phyloP scores from a whole-genome alignment of 352 stramenopile species.

The Poterioochromonas sp. region DNA sequence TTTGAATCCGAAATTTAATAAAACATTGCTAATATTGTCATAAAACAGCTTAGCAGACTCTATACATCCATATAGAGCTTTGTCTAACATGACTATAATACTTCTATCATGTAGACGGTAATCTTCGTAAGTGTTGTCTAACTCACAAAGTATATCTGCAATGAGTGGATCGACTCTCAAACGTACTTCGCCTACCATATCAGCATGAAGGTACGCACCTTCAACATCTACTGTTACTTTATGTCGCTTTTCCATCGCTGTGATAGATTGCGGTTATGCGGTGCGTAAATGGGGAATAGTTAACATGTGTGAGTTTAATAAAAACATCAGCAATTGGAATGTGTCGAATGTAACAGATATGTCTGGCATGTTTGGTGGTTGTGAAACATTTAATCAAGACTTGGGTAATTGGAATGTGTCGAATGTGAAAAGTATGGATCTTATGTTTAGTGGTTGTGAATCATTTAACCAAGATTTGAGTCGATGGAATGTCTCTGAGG shows the following conservation, averaged over 20 bases:
- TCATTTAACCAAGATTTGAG: no score
- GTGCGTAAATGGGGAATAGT: no score
- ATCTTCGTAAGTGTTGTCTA: not conserved
- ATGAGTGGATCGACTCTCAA: not conserved
- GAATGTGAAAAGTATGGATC: no score
- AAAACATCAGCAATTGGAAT: no score
- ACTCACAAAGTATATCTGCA: constrained; percentile 10
- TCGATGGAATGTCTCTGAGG: no score
- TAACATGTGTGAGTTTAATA: no score
- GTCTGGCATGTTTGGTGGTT: no score
- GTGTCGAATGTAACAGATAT: no score
- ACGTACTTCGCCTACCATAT: not conserved
- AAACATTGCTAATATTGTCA: not conserved
- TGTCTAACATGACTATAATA: not conserved
- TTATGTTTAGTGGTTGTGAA: no score
- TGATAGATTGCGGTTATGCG: no score
- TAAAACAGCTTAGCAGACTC: constrained; percentile 17
- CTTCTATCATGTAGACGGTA: not conserved
- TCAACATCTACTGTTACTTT: constrained; percentile 1
- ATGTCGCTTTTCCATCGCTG: constrained; percentile 10
- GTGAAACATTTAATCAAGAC: no score
- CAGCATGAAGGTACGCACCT: constrained; percentile 26
- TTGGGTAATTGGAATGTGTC: no score
- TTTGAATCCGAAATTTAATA: not conserved
- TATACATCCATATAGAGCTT: constrained; percentile 23